Evolutionary conservation across 345 rosid genomes (phyloP).

Genomic region (Turritis glabra): DNA sequence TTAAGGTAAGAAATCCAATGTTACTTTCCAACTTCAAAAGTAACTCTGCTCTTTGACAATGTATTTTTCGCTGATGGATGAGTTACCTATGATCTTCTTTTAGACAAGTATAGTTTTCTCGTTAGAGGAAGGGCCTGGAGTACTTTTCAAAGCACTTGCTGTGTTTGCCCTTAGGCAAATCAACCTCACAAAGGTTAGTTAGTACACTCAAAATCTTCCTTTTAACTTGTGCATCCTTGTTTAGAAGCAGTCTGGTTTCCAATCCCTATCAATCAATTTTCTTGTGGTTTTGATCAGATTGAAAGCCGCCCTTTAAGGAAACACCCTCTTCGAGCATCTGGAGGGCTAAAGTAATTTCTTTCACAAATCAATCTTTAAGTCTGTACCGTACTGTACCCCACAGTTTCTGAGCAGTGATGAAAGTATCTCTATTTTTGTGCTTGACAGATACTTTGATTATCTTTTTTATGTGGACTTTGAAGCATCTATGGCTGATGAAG

Average conservation of each 20-base stretch:
- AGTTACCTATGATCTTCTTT: conserved; percentile 29
- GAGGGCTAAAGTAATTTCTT: conserved; percentile 59
- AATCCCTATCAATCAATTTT: background rate
- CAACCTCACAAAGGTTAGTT: conserved; percentile 78
- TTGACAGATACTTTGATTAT: conserved; percentile 77
- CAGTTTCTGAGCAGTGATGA: conserved; percentile 12
- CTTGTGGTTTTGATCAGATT: conserved; percentile 52
- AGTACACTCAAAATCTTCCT: background rate
- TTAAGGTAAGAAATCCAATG: conserved; percentile 66
- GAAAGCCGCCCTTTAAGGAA: conserved; percentile 94
- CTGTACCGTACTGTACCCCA: background rate
- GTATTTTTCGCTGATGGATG: background rate
- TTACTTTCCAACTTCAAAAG: background rate
- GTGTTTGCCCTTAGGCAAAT: conserved; percentile 90
- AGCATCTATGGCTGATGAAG: conserved; percentile 94
- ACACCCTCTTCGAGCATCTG: conserved; percentile 63
- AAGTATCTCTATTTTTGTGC: background rate
- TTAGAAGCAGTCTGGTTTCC: background rate
- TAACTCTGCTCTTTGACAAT: background rate
- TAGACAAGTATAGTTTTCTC: conserved; percentile 98
- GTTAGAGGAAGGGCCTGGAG: conserved; percentile 95
- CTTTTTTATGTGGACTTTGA: conserved; percentile 96
- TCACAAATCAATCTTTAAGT: background rate
- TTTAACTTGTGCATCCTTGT: conserved; percentile 1
- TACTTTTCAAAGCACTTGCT: conserved; percentile 98